phyloP scores from a whole-genome alignment of 2,329 filamentous ascomycete species.

The Aspergillus nomiae region DNA sequence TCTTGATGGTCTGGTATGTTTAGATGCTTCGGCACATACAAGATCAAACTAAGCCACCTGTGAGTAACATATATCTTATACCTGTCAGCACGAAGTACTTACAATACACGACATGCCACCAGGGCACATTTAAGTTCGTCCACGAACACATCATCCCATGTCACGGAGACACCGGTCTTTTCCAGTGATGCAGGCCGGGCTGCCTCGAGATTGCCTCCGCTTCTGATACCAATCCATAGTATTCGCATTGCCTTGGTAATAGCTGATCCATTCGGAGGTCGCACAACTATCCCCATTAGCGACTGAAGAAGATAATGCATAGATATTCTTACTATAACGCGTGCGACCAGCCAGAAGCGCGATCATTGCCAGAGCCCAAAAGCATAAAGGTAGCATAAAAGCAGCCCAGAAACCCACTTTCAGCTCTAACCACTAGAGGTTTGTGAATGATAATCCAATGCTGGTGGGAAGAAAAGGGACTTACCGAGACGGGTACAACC shows the following conservation, averaged over 20 bases:
- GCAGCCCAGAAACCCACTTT: conserved; percentile 9
- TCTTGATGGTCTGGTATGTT: not conserved
- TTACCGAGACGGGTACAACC: not conserved
- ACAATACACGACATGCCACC: not conserved
- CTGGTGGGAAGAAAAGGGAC: not conserved
- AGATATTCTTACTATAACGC: not conserved
- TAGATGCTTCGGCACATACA: not conserved
- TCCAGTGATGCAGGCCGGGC: not conserved
- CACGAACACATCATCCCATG: not conserved
- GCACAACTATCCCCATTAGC: not conserved
- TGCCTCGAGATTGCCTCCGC: conserved; percentile 2
- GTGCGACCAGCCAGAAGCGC: not conserved
- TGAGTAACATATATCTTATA: not conserved
- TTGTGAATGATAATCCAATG: not conserved
- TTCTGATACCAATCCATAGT: conserved; percentile 7
- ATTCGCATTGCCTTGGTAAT: not conserved
- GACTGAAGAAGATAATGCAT: too few species aligned
- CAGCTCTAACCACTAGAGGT: conserved; percentile 3
- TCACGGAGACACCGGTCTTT: not conserved
- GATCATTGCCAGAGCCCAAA: conserved; percentile 3
- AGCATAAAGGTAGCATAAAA: conserved; percentile 2
- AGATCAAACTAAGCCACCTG: not conserved
- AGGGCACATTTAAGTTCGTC: not conserved
- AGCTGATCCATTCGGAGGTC: not conserved
- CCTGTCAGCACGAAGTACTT: not conserved